Evolutionary conservation across 2,329 filamentous ascomycete species (phyloP), one percentile per base, ranked within the genome.

Genomic region (Neocucurbitaria cava): DNA sequence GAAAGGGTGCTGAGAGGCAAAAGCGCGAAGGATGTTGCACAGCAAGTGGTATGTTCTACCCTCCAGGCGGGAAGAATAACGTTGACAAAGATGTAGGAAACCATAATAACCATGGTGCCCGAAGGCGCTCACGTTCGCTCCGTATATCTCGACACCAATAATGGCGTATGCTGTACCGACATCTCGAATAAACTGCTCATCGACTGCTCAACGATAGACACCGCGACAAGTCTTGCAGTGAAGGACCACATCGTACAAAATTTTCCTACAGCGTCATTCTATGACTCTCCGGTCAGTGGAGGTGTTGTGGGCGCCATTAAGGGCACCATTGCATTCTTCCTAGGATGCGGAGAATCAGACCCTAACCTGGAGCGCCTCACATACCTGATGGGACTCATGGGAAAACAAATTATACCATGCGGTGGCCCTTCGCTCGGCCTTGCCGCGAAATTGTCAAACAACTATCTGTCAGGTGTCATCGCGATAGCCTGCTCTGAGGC

Each of bases 381-480:
- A n/a, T 54, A 65, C 18, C 62, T 87, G 5, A 70, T 85, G 23
- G 58, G 72, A 11, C 69, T 80, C 38, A 85, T 87, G 82, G 85
- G 84, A 24, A 76, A 76, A 40, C 75, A 81, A 46, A 72, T 85
- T 36, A 82, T 87, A 45, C 76, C 83, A 4, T 87, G 85, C 59
- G 85, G 85, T 3, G 83, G 79, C 0, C 79, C 82, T 0, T 81
- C 81, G 0, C 76, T 86, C 0, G 84, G 85, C 0, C 78, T 87
- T 3, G 81, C 83, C 0, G 83, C 85, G 0, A 87, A 87, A 69
- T 72, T 87, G 5, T 84, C 80, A 49, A 87, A 87, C 65, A 87
- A 87, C 62, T 87, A 87, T 67, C 78, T 82, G 44, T 85, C 81
- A 0, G 84, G 83, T 1, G 73, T 86, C 20, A 86, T 87, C 52